Evolutionary conservation across 345 rosid genomes (phyloP), one percentile per base, ranked within the genome.

Genomic region (Acer negundo): DNA sequence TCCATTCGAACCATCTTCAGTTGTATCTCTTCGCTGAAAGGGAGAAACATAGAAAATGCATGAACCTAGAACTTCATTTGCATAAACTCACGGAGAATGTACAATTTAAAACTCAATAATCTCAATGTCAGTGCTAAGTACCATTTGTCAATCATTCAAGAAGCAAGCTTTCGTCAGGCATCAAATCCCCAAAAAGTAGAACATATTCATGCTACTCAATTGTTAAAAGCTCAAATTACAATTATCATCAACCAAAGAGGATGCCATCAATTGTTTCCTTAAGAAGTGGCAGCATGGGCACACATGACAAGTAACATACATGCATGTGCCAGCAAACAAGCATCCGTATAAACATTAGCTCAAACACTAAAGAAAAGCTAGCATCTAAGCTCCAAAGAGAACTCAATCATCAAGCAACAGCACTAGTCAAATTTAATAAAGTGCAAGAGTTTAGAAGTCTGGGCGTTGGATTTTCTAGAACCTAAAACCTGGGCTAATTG

Each of bases 11-110:
- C n/a, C n/a, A n/a, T n/a, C n/a, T n/a, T n/a, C n/a, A n/a, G n/a
- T n/a, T n/a, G 40, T 81, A 75, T 84, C 84, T 61, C 75, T 64
- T 67, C 55, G 59, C 84, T 81, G 81, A 73, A 74, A 73, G 49
- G 68, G 28, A 44, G 16, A 22, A 40, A 49, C 73, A 79, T 20
- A 53, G 46, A 47, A 44, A 10, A 70, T 51, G 10, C 55, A 71
- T 70, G 62, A 62, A 40, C 61, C 13, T 7, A 67, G 7, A 76
- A 56, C 55, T 68, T 56, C 44, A 56, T 10, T 74, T 24, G 26
- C 26, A 67, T 13, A 76, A 75, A 63, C 46, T 56, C 62, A 61
- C 16, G 44, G 7, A 3, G 17, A 24, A 58, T 20, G 11, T 62
- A 46, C 24, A 62, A 49, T 23, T 16, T 44, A 38, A n/a, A 55